Evolutionary conservation across 257 asterid species (phyloP), one percentile per base, ranked within the genome.

Genomic region (Anisodus acutangulus): DNA sequence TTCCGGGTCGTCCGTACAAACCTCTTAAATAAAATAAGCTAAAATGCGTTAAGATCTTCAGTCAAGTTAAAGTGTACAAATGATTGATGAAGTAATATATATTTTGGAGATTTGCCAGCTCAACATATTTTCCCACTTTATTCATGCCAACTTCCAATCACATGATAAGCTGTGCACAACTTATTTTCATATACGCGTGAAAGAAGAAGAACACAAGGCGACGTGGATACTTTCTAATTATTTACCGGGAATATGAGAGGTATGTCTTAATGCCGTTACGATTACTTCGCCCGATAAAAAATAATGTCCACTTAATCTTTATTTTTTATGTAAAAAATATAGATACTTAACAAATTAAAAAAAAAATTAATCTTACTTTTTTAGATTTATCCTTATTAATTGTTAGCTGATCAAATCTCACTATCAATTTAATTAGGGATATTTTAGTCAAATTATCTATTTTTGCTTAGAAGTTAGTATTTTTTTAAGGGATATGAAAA

Each of bases 121-220:
- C 76, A 37, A 68, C n/a, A 19, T 60, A n/a, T 31, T 1, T 31
- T 31, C 2, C 35, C 35, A 31, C 7, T 13, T 57, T 17, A 5
- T 70, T 59, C 15, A 0, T 62, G 83, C 41, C 67, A 67, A 45
- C 60, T 22, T 72, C 55, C 69, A 78, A 63, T 51, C 15, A 80
- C 70, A 12, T 10, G 55, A 74, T 58, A 49, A 84, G 80, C 60
- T 86, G 79, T 86, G 26, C 70, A 83, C 81, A 62, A 62, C 83
- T 84, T 82, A 66, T 60, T 64, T 87, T 81, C 86, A 59, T 82
- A 68, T 84, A 67, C 51, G 45, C 62, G 76, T 11, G 37, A n/a
- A 43, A 37, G 82, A 58, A 78, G 63, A 57, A 15, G 22, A 68
- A 37, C 19, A 15, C 9, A 13, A 6, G 6, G 1, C 51, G 31